Base-by-base conservation (phyloP, 371 early-diverging fungal genomes). In the Rhizopus microsporus region DNA sequence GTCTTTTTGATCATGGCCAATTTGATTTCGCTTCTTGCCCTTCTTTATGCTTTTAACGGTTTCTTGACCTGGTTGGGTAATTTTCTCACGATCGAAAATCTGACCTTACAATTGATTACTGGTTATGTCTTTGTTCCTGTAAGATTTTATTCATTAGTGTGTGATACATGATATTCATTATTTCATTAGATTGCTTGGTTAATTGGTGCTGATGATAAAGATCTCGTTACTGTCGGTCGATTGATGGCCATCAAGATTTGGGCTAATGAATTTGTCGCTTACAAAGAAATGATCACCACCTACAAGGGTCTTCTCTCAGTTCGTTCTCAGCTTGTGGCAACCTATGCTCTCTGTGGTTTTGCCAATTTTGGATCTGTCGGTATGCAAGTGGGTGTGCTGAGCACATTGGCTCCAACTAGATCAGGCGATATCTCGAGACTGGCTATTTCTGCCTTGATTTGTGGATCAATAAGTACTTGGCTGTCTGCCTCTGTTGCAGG, bases 261-360 rank as follows among this genome's bases (percentile, higher is more conserved):
- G 66, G 73, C 85, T 45, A 94, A 93, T 74, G 94, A 94, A 76
- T 92, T 93, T 67, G 88, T 86, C 16, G 94, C 94, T 6, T 94
- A 88, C 64, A 50, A 59, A n/a, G 56, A 65, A 38, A 65, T 88
- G 65, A 70, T 70, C 5, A 57, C 46, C 42, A 53, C 29, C 0
- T 64, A 54, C 35, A 56, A 60, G 37, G 57, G 33, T 5, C 54
- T 37, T 30, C 42, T 86, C 35, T 62, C 77, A 7, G 50, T 54
- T 2, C 77, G 86, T 12, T 71, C 82, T 0, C 46, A 67, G 12
- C 17, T 82, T 30, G 70, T 90, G 52, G 71, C 82, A 0, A 82
- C 88, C 13, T 91, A 89, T 59, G 86, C 91, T 7, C 81, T 92
- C 46, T 91, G 92, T 64, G 92, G 92, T 5, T 94, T 94, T 71